phyloP scores from a whole-genome alignment of 257 asterid genomes.

The Gentiana macrophylla region DNA sequence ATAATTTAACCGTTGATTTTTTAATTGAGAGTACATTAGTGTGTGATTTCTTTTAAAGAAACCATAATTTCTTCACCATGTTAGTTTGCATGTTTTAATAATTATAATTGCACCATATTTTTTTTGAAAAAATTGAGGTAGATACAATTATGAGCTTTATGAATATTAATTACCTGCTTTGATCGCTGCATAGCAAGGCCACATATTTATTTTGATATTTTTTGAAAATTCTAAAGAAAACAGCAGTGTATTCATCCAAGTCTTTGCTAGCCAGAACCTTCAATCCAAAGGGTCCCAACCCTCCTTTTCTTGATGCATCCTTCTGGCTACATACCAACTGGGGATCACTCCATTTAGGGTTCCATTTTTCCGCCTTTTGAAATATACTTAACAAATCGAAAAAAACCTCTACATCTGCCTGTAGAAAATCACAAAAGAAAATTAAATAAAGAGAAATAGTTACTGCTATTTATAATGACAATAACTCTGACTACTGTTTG shows the following conservation, averaged over 20 bases:
- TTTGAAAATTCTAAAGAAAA: slow-evolving; percentile 34
- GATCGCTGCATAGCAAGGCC: slow-evolving; percentile 49
- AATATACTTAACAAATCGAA: slow-evolving; percentile 5
- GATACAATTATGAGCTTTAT: too few relatives aligned
- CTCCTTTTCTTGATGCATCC: slow-evolving; percentile 19
- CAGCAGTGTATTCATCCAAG: slow-evolving; percentile 34
- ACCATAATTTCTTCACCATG: too few relatives aligned
- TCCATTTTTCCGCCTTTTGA: slow-evolving; percentile 17
- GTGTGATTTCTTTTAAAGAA: too few relatives aligned
- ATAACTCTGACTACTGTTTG: too few relatives aligned
- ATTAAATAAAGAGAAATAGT: too few relatives aligned
- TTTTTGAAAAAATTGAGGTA: too few relatives aligned
- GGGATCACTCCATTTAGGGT: slow-evolving; percentile 23
- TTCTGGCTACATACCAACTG: slow-evolving; percentile 21
- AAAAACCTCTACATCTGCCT: slow-evolving; percentile 28
- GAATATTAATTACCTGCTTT: slow-evolving; percentile 26
- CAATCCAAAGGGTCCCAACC: slow-evolving; percentile 42
- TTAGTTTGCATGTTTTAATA: too few relatives aligned
- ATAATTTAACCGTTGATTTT: too few relatives aligned
- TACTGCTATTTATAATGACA: too few relatives aligned
- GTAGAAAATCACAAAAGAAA: not conserved
- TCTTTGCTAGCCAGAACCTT: slow-evolving; percentile 29
- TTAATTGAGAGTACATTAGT: too few relatives aligned
- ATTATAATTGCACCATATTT: too few relatives aligned
- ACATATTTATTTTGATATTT: slow-evolving; percentile 12